Evolutionary conservation across 108 stramenopile genomes (phyloP).

Genomic region (Pseudonitzschia multiseries): DNA sequence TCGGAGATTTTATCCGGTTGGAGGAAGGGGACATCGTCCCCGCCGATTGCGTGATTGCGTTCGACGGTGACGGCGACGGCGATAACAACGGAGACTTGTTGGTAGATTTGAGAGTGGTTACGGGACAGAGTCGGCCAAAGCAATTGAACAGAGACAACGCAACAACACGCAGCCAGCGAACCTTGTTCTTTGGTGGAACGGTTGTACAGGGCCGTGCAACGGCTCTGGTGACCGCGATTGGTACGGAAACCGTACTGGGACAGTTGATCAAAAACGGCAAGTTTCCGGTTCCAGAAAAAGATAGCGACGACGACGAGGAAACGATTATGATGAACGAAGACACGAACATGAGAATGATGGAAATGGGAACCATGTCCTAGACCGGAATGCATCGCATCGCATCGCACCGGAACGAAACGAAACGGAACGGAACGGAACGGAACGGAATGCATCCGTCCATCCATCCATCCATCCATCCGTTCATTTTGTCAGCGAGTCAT

Average conservation of each 20-base stretch:
- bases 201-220: slow-evolving; percentile 70
- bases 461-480: background rate
- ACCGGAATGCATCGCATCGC: too few relatives aligned
- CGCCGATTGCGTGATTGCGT: slow-evolving; percentile 67
- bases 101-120: slow-evolving; percentile 67
- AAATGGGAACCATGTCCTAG: slow-evolving; percentile 15
- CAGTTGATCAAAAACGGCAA: slow-evolving; percentile 56
- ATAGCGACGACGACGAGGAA: slow-evolving; percentile 25
- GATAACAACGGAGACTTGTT: slow-evolving; percentile 58
- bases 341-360: slow-evolving; percentile 9
- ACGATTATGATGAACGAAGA: background rate
- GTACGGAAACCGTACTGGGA: slow-evolving; percentile 56
- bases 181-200: slow-evolving; percentile 64
- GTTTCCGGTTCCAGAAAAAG: slow-evolving; percentile 64
- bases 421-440: background rate
- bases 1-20: slow-evolving; percentile 76
- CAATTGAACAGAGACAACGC: slow-evolving; percentile 16
- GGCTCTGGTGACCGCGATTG: slow-evolving; percentile 71
- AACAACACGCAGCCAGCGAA: background rate
- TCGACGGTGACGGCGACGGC: slow-evolving; percentile 37
- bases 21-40: slow-evolving; percentile 84
- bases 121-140: slow-evolving; percentile 63
- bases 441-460: too few relatives aligned
- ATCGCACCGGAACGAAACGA: background rate
- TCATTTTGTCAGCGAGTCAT: too few relatives aligned